These are phyloP conservation scores for Stachybotrys chartarum DNA, from an alignment of 2,329 filamentous ascomycete genomes.

Conservation along the genomic window DNA sequence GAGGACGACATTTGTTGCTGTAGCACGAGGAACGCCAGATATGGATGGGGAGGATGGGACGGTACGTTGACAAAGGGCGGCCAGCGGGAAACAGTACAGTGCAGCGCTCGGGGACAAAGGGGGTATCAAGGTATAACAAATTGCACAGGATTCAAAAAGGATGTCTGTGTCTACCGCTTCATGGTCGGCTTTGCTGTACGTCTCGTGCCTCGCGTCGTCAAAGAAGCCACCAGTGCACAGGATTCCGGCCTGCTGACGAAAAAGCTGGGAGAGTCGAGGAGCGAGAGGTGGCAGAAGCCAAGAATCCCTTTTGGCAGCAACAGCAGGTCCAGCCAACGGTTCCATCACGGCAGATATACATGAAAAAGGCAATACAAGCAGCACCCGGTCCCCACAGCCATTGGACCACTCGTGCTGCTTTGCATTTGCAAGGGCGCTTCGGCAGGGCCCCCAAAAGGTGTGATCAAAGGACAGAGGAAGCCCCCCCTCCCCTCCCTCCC, in stretches of 20 bases:
- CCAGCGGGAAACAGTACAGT: too few relatives aligned
- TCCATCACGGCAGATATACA: neutral
- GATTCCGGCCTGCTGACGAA: neutral
- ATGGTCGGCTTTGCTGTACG: conserved; percentile 6
- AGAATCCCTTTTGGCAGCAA: neutral
- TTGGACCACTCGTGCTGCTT: neutral
- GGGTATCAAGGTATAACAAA: conserved; percentile 10
- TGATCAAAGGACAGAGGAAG: neutral
- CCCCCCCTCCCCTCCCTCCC: too few relatives aligned
- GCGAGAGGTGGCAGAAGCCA: neutral
- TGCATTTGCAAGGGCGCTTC: neutral
- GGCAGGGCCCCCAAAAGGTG: neutral
- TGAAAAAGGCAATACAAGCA: neutral
- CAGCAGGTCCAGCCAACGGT: neutral
- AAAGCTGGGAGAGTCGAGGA: neutral
- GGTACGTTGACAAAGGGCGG: neutral
- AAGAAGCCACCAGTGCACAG: neutral
- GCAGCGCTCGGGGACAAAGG: neutral
- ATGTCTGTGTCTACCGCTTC: conserved; percentile 14
- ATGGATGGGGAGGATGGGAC: neutral
- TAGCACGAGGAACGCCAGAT: neutral
- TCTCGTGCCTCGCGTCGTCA: too few relatives aligned
- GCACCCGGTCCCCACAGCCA: neutral
- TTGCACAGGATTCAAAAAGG: conserved; percentile 1
- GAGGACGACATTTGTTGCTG: conserved; percentile 25